Evolutionary conservation across 768 basidiomycete genomes (phyloP).

Genomic region (Boletellus ananiceps): DNA sequence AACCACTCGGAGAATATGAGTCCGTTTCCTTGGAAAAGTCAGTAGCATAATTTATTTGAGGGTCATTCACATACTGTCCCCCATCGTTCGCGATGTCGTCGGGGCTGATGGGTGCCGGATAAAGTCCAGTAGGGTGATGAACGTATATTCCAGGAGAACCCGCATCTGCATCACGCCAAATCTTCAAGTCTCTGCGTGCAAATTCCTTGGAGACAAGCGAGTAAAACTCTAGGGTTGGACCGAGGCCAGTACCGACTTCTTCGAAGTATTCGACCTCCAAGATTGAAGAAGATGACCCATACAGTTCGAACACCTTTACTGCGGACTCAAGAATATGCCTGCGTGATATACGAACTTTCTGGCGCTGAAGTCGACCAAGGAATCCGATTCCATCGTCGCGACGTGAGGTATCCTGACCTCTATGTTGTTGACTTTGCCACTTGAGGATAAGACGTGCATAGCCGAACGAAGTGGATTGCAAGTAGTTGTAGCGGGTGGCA

Average conservation of each 20-base stretch:
- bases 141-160: constrained; percentile 65
- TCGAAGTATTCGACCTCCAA: constrained; percentile 99
- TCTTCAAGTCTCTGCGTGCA: constrained; percentile 77
- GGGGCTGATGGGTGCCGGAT: constrained; percentile 75
- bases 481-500: constrained; percentile 93
- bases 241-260: constrained; percentile 96
- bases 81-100: constrained; percentile 69
- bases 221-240: constrained; percentile 97
- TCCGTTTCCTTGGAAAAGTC: constrained; percentile 59
- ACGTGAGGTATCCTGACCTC: constrained; percentile 72
- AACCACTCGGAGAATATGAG: constrained; percentile 82
- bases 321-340: constrained; percentile 94
- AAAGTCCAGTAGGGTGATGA: constrained; percentile 79
- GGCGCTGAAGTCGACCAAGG: constrained; percentile 86
- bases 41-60: background rate
- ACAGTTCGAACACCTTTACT: constrained; percentile 93
- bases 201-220: constrained; percentile 96
- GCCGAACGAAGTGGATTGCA: constrained; percentile 96
- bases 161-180: constrained; percentile 87
- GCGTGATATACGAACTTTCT: constrained; percentile 95
- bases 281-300: constrained; percentile 89
- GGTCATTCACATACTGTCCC: constrained; percentile 54
- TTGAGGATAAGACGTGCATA: constrained; percentile 93
- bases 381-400: constrained; percentile 91
- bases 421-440: constrained; percentile 86